Evolutionary conservation across 768 basidiomycete species (phyloP).

Genomic region (Tricholoma furcatifolium): DNA sequence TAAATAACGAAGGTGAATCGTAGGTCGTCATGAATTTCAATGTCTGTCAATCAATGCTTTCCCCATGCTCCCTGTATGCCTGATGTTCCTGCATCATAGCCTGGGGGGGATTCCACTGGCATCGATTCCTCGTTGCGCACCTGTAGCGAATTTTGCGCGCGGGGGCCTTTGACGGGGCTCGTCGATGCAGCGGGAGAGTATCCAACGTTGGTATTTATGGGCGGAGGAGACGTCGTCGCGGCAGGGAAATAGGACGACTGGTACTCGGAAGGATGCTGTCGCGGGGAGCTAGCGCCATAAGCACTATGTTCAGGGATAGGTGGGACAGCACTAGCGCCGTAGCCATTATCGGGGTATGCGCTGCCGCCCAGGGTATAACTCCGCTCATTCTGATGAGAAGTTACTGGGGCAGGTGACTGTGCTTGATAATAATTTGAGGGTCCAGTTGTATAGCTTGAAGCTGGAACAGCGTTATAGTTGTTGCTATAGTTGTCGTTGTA

Average conservation of each 20-base stretch:
- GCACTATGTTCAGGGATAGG: conserved; percentile 27
- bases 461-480: conserved; percentile 17
- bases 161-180: conserved; percentile 45
- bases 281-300: too few relatives aligned
- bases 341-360: conserved; percentile 42
- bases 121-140: conserved; percentile 30
- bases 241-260: conserved; percentile 22
- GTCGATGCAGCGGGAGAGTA: conserved; percentile 20
- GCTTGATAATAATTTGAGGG: conserved; percentile 36
- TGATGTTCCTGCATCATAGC: conserved; percentile 57
- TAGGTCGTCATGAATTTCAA: not conserved
- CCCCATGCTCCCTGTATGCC: conserved; percentile 55
- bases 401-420: conserved; percentile 16
- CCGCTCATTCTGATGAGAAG: conserved; percentile 37
- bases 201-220: conserved; percentile 36
- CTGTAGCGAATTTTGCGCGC: conserved; percentile 29
- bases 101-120: conserved; percentile 67
- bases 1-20: not conserved
- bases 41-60: conserved; percentile 30
- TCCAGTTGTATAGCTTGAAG: conserved; percentile 22
- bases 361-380: conserved; percentile 57
- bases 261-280: too few relatives aligned
- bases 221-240: conserved; percentile 30
- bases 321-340: conserved; percentile 34
- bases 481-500: conserved; percentile 20